Evolutionary conservation across 768 basidiomycete species (phyloP).

Genomic region (Phaeolepiota aurea): DNA sequence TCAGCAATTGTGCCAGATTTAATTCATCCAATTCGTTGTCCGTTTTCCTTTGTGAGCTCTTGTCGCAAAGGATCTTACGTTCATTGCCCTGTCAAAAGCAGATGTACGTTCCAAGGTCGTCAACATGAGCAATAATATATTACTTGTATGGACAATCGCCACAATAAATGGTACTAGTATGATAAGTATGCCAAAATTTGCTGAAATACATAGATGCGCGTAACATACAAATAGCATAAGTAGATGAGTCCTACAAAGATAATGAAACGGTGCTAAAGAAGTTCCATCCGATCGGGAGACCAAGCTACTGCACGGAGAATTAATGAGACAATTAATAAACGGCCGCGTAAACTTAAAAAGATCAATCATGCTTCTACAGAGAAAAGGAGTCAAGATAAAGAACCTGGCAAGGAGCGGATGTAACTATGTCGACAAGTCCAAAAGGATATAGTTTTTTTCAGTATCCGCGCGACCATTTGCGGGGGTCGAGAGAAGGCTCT

Average conservation of each 20-base stretch:
- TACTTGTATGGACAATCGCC: no score
- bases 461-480: constrained; percentile 42
- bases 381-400: constrained; percentile 30
- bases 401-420: constrained; percentile 31
- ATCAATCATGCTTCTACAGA: constrained; percentile 22
- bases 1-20: neutral
- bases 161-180: no score
- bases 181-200: no score
- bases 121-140: no score
- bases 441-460: constrained; percentile 24
- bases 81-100: neutral
- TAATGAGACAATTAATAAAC: constrained; percentile 29
- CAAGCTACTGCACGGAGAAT: constrained; percentile 17
- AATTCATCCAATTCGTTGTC: neutral
- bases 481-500: constrained; percentile 31
- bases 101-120: neutral
- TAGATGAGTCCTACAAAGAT: constrained; percentile 9
- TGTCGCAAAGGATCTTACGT: constrained; percentile 1
- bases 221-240: constrained; percentile 12
- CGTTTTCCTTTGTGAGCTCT: neutral
- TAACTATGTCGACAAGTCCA: constrained; percentile 25
- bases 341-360: constrained; percentile 16
- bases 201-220: constrained; percentile 3
- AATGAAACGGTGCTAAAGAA: constrained; percentile 13
- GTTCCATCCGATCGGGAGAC: constrained; percentile 20